Percentiles rank a stretch among this genome's conserved stretches.
These are phyloP conservation scores for Naganishia antarctica DNA, from an alignment of 768 basidiomycete species.

Conservation along the genomic window DNA sequence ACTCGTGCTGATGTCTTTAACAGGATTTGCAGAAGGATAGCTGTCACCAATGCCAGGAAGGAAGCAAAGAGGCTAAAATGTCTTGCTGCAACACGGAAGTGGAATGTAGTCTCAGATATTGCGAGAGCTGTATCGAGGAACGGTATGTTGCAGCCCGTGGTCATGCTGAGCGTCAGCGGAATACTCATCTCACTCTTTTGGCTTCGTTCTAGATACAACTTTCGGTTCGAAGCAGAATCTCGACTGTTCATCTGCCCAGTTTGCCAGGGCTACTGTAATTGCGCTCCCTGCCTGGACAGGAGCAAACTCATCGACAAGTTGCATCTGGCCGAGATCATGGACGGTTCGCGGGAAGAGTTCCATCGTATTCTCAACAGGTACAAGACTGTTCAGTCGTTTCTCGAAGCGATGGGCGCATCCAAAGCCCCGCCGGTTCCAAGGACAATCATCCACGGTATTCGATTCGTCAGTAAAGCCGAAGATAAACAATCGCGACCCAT, in stretches of 20 bases:
- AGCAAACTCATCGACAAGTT: constrained; percentile 32
- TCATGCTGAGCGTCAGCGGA: constrained; percentile 23
- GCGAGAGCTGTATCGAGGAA: constrained; percentile 40
- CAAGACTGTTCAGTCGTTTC: constrained; percentile 27
- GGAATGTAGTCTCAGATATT: constrained; percentile 36
- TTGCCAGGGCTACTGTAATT: constrained; percentile 46
- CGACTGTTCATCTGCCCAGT: constrained; percentile 45
- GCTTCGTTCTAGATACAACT: constrained; percentile 32
- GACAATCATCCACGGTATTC: constrained; percentile 23
- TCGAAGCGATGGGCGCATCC: constrained; percentile 27
- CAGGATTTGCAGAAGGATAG: constrained; percentile 29
- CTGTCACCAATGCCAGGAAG: constrained; percentile 45
- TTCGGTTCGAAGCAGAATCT: constrained; percentile 42
- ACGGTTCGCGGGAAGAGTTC: constrained; percentile 8
- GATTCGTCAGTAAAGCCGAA: constrained; percentile 23
- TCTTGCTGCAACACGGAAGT: constrained; percentile 40
- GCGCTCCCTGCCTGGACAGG: constrained; percentile 40
- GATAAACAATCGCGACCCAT: constrained; percentile 22
- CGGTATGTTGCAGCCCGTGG: constrained; percentile 30
- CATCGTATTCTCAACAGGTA: constrained; percentile 5
- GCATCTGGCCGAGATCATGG: constrained; percentile 20
- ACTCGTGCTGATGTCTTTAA: not conserved
- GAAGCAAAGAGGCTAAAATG: constrained; percentile 42
- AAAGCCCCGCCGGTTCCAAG: constrained; percentile 20
- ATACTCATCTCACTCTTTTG: too few species aligned